These are phyloP conservation scores for Rauvolfia tetraphylla DNA, from an alignment of 257 asterid genomes.

Conservation along the genomic window DNA sequence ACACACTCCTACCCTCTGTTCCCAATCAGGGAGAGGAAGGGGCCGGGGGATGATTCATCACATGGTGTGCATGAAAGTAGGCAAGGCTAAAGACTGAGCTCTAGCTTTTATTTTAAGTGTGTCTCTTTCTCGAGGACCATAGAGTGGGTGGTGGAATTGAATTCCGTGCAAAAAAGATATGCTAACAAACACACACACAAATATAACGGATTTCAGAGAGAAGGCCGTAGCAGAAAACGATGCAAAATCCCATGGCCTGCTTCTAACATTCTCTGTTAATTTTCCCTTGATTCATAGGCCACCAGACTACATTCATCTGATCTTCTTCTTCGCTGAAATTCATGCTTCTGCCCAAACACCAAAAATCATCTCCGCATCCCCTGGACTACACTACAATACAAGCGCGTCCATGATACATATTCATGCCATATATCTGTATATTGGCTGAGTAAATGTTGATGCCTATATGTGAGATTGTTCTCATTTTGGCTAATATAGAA, in stretches of 20 bases:
- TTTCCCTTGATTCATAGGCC: slow-evolving; percentile 23
- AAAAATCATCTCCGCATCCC: neutral
- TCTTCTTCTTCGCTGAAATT: slow-evolving; percentile 40
- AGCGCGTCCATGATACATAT: no score
- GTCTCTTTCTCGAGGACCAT: slow-evolving; percentile 43
- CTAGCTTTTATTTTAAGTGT: slow-evolving; percentile 1
- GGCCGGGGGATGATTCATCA: no score
- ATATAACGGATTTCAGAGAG: slow-evolving; percentile 24
- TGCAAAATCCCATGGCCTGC: slow-evolving; percentile 16
- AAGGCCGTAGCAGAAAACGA: slow-evolving; percentile 30
- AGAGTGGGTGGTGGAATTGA: slow-evolving; percentile 44
- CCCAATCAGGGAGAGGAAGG: no score
- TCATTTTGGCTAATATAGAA: no score
- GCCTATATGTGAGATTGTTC: no score
- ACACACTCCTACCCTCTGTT: no score
- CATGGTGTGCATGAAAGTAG: slow-evolving; percentile 70
- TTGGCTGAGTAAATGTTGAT: no score
- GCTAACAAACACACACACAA: slow-evolving; percentile 14
- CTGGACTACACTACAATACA: neutral
- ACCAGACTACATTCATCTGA: neutral
- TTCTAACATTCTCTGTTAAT: slow-evolving; percentile 60
- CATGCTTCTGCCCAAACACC: slow-evolving; percentile 20
- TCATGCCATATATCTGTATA: no score
- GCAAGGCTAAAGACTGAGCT: slow-evolving; percentile 31
- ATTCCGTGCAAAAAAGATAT: slow-evolving; percentile 58